Evolutionary conservation across 179 eudicot species (phyloP).

Genomic region (Corrigiola litoralis): DNA sequence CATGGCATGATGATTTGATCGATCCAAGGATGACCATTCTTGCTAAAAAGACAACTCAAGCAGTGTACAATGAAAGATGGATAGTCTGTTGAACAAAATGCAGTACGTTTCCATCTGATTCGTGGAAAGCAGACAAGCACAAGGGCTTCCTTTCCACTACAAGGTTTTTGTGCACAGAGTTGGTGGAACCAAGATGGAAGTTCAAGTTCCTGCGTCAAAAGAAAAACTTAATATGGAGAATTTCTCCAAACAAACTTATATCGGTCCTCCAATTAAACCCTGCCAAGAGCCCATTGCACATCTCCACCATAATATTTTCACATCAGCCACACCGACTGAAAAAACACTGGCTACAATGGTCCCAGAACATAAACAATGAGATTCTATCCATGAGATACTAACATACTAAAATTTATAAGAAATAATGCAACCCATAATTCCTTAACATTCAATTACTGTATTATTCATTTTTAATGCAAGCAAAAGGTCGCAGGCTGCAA

Average conservation of each 20-base stretch:
- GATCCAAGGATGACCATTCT: constrained; percentile 56
- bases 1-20: constrained; percentile 76
- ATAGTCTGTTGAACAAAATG: constrained; percentile 52
- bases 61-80: constrained; percentile 41
- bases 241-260: constrained; percentile 33
- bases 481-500: too few relatives aligned
- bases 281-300: constrained; percentile 9
- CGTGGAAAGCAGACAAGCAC: constrained; percentile 63
- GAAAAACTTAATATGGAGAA: constrained; percentile 64
- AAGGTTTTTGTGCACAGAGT: constrained; percentile 49
- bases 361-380: too few relatives aligned
- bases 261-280: constrained; percentile 20
- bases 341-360: too few relatives aligned
- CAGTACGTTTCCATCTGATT: constrained; percentile 55
- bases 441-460: too few relatives aligned
- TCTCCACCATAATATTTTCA: constrained; percentile 7
- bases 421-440: too few relatives aligned
- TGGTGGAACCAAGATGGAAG: constrained; percentile 70
- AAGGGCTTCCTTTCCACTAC: constrained; percentile 59
- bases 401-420: too few relatives aligned
- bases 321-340: neutral
- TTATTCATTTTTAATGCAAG: too few relatives aligned
- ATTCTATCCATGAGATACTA: too few relatives aligned
- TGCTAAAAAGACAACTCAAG: constrained; percentile 58
- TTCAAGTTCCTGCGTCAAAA: constrained; percentile 94